Percentiles rank a stretch among this genome's conserved stretches.
Conservation (phyloP, 2,329 filamentous ascomycete species). For the Hortaea sp. region DNA sequence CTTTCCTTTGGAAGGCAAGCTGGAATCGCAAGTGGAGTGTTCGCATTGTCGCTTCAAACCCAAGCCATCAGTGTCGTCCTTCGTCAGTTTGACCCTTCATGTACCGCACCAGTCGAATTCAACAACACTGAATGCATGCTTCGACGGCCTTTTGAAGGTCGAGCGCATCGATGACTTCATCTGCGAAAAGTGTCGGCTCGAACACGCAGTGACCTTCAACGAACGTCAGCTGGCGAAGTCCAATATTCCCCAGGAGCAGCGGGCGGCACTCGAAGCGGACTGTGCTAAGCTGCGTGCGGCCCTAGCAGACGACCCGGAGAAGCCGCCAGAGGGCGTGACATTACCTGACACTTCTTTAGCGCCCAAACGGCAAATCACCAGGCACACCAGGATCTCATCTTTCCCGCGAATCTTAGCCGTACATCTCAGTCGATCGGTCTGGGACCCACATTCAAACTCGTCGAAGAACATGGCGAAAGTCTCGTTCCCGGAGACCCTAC, state of each 20-base stretch:
- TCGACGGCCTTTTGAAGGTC: conserved; percentile 87
- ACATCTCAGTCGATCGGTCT: conserved; percentile 88
- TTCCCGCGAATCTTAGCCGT: conserved; percentile 88
- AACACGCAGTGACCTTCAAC: conserved; percentile 62
- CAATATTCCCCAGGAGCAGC: conserved; percentile 38
- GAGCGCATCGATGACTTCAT: conserved; percentile 96
- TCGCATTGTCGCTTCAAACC: conserved; percentile 83
- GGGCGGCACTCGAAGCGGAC: conserved; percentile 39
- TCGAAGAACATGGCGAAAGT: conserved; percentile 94
- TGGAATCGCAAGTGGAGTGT: conserved; percentile 94
- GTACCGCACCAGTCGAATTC: conserved; percentile 66
- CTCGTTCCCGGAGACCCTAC: conserved; percentile 75
- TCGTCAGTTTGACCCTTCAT: conserved; percentile 84
- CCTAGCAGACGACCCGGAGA: conserved; percentile 73
- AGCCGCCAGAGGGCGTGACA: conserved; percentile 57
- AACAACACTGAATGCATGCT: conserved; percentile 75
- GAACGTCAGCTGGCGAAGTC: conserved; percentile 49
- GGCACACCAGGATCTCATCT: conserved; percentile 73
- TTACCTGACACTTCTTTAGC: conserved; percentile 66
- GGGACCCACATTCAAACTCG: conserved; percentile 60
- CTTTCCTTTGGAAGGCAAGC: conserved; percentile 83
- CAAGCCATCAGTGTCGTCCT: conserved; percentile 69
- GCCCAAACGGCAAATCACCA: conserved; percentile 74
- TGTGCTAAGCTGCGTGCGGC: conserved; percentile 58
- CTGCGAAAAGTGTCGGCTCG: conserved; percentile 83